Conservation (phyloP, 768 basidiomycete species). For the Galerina sulciceps region DNA sequence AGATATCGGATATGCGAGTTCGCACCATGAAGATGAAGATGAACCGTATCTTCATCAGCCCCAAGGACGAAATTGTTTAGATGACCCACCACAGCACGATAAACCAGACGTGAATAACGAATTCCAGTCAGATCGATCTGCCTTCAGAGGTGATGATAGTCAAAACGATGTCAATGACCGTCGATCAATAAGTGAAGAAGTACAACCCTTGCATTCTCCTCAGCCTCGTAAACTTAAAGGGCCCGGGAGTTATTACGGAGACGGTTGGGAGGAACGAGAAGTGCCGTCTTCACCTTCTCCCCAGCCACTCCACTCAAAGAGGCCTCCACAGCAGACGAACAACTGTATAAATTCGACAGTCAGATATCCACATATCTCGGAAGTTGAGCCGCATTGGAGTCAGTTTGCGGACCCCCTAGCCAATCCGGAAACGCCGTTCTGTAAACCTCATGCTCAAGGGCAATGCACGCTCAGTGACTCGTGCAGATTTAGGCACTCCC, state of each 20-base stretch:
- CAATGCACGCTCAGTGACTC: slow-evolving; percentile 33
- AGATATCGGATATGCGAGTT: background rate
- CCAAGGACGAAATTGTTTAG: background rate
- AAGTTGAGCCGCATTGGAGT: slow-evolving; percentile 40
- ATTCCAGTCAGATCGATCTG: background rate
- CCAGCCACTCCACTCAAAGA: background rate
- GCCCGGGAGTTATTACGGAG: slow-evolving; percentile 13
- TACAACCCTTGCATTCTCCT: background rate
- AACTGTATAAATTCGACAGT: background rate
- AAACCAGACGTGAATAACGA: background rate
- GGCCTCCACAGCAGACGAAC: background rate
- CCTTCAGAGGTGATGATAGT: background rate
- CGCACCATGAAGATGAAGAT: background rate
- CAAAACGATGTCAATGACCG: background rate
- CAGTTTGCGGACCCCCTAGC: slow-evolving; percentile 46
- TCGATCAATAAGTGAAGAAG: background rate
- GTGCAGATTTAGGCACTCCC: slow-evolving; percentile 44
- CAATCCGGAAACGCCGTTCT: slow-evolving; percentile 36
- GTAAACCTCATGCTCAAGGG: slow-evolving; percentile 43
- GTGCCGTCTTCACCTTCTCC: background rate
- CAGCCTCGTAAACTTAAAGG: background rate
- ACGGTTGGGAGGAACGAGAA: slow-evolving; percentile 10
- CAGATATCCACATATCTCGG: slow-evolving; percentile 24
- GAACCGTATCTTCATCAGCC: background rate
- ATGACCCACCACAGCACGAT: background rate